Base-by-base conservation (phyloP, 176 grass and related monocot species). In the Thinopyrum elongatum region DNA sequence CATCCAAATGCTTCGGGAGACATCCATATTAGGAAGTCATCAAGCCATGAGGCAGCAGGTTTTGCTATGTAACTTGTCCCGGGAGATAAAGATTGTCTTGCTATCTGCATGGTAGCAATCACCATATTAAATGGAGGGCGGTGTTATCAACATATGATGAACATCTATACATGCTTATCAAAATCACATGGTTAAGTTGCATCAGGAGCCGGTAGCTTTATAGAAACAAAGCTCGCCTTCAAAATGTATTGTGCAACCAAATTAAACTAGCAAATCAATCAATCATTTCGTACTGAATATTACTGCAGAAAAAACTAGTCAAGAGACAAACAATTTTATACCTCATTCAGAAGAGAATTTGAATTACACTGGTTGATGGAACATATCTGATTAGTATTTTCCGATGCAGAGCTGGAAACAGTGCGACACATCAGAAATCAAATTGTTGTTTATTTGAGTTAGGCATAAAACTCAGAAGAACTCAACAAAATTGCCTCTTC, bases 1-100 rank as follows among this genome's bases (percentile, higher is more conserved):
- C 97, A 99, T 69, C 97, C 95, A 81, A 99, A 99, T 84, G 97
- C 97, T 73, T 96, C 97, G 30, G 97, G 97, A 64, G 97, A 99
- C 83, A 99, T 85, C 97, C 97, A 99, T 85, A 92, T 86, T 38
- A 99, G 93, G 82, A 99, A 99, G 83, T 99, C 97, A 91, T 99
- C 97, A 86, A 99, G 94, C 97, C 97, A 99, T 82, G 97, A 99
- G 78, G 97, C 97, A 46, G 94, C 97, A 65, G 97, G 90, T 85
- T 99, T 96, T 71, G 97, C 92, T 77, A 99, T 96, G 77, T 95
- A 93, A 91, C 90, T 99, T 58, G 80, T 86, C 82, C 90, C 83
- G 51, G 94, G 84, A 35, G 86, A 88, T 83, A 99, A 80, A 58
- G 97, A 96, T 67, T 95, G 93, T 82, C 91, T 90, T 80, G 90